These are phyloP conservation scores for Pleurotus salmoneostramineus DNA, from an alignment of 768 basidiomycete genomes.

Conservation along the genomic window DNA sequence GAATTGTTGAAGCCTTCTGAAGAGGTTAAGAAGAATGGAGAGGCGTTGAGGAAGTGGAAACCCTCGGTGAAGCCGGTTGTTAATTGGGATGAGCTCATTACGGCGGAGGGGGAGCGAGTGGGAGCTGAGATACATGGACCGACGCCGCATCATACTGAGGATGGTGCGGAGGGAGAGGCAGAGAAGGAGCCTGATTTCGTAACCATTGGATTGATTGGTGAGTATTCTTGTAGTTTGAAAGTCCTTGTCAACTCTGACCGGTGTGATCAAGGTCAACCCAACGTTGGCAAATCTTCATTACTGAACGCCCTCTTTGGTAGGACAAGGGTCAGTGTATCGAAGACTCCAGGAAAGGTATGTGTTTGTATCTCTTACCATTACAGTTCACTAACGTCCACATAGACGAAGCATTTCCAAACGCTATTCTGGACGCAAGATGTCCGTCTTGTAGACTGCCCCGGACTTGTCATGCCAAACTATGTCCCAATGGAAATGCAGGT, in stretches of 20 bases:
- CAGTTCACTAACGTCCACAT: background rate
- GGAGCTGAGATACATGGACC: constrained; percentile 42
- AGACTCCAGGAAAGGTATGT: constrained; percentile 80
- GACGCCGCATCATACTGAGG: constrained; percentile 27
- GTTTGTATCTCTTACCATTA: background rate
- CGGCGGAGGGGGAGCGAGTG: constrained; percentile 38
- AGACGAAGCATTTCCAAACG: constrained; percentile 97
- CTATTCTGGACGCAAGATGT: constrained; percentile 85
- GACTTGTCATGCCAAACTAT: constrained; percentile 85
- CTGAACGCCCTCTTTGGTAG: constrained; percentile 88
- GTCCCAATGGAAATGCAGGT: constrained; percentile 85
- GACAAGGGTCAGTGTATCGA: constrained; percentile 75
- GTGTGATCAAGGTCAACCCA: constrained; percentile 72
- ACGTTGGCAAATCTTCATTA: constrained; percentile 92
- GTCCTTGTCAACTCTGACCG: background rate
- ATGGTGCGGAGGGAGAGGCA: constrained; percentile 19
- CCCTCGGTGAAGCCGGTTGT: constrained; percentile 60
- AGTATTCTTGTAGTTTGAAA: constrained; percentile 2
- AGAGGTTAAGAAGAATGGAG: constrained; percentile 32
- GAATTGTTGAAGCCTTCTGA: constrained; percentile 68
- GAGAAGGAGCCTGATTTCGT: constrained; percentile 51
- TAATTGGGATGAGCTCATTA: constrained; percentile 68
- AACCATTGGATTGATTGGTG: constrained; percentile 82
- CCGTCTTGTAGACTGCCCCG: constrained; percentile 93
- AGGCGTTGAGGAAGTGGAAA: constrained; percentile 56